Evolutionary conservation across 768 basidiomycete species (phyloP), one percentile per base, ranked within the genome.

Genomic region (Tephrocybe sp.): DNA sequence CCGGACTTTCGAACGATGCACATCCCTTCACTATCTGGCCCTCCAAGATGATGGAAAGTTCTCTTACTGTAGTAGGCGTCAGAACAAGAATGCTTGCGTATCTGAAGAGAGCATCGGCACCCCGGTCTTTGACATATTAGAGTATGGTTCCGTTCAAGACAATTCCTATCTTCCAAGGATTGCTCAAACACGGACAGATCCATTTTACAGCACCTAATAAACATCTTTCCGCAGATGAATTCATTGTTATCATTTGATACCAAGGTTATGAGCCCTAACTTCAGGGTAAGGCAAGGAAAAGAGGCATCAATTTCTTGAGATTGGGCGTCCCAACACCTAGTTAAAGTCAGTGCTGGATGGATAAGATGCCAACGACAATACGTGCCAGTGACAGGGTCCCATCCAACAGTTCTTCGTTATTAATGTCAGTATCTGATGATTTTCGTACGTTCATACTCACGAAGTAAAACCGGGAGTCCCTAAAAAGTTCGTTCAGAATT

Each of bases 331-430:
- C 70, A 32, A 72, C 65, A 26, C 72, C 70, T 71, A 12, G 16
- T 13, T 39, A 14, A 47, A 40, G 3, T 45, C n/a, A 45, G 32
- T 22, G 16, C 14, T n/a, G 4, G 5, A 1, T 9, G 30, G 12
- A 2, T 26, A 5, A 3, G 5, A 33, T 23, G 14, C 10, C 4
- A 8, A 20, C 13, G 5, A 9, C 5, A 8, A 5, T 10, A 57
- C 63, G 4, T 36, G 65, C 71, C 66, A 48, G 69, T 73, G 8
- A 73, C 72, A 45, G 73, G 73, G 58, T 73, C 72, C 72, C 72
- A 75, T 33, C 73, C 73, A 11, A 56, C 62, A 2, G 68, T 66
- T 12, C 70, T 72, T 33, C 32, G 36, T 45, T 26, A 42, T 23
- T 35, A 39, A 46, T 40, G 34, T 40, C 33, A 45, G 26, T 49